Percentiles rank a stretch among this genome's conserved stretches.
Evolutionary conservation across 1,139 yeast genomes (phyloP).

Genomic region (Blastobotrys petasosporus): DNA sequence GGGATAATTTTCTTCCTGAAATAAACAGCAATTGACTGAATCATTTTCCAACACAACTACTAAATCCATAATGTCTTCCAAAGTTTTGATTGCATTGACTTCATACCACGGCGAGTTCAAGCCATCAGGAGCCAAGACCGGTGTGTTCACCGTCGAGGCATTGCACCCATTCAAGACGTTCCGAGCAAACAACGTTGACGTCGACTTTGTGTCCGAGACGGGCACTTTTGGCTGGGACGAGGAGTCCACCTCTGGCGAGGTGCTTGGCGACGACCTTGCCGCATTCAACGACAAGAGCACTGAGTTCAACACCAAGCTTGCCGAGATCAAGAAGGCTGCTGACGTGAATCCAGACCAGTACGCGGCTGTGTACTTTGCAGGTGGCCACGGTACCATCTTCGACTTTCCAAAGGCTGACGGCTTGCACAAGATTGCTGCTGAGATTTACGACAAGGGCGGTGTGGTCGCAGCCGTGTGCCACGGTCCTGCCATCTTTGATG

Average conservation of each 20-base stretch:
- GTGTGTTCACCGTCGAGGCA: constrained; percentile 52
- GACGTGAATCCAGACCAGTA: constrained; percentile 40
- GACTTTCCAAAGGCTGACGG: constrained; percentile 50
- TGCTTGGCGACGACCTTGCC: constrained; percentile 43
- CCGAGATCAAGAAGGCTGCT: constrained; percentile 24
- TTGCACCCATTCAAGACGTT: constrained; percentile 50
- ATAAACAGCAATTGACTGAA: no score
- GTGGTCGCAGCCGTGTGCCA: constrained; percentile 62
- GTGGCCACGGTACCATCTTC: constrained; percentile 57
- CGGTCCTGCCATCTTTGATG: constrained; percentile 53
- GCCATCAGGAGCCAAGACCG: constrained; percentile 51
- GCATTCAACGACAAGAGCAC: constrained; percentile 38
- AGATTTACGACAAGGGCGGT: constrained; percentile 47
- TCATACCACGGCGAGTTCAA: constrained; percentile 48
- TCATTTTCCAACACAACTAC: no score
- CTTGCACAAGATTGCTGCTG: constrained; percentile 43
- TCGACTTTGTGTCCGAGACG: constrained; percentile 52
- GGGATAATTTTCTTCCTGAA: no score
- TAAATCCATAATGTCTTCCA: constrained; percentile 22
- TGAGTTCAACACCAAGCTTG: constrained; percentile 36
- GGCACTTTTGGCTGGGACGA: constrained; percentile 52
- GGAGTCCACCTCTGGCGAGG: constrained; percentile 42
- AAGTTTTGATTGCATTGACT: constrained; percentile 49
- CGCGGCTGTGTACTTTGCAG: constrained; percentile 53
- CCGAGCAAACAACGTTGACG: constrained; percentile 44